Evolutionary conservation across 2,329 filamentous ascomycete species (phyloP).

Genomic region (Drechslera avenae): DNA sequence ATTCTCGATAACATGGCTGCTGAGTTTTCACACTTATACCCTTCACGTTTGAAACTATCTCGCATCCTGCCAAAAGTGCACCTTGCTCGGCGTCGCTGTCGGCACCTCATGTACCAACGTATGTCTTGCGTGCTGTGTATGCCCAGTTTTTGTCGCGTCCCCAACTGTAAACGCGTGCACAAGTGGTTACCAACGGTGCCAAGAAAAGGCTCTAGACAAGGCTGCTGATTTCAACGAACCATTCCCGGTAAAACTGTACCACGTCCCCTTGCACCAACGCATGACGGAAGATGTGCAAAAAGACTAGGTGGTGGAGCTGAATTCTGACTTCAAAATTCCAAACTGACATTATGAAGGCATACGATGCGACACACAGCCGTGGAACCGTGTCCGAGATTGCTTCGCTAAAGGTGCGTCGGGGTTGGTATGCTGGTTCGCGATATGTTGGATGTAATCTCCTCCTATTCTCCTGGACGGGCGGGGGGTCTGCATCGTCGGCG

Average conservation of each 20-base stretch:
- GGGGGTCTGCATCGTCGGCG: neutral
- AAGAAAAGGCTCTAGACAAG: neutral
- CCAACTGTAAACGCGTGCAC: too few species aligned
- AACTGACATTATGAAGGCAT: neutral
- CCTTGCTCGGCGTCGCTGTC: too few species aligned
- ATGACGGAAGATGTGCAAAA: neutral
- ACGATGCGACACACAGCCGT: neutral
- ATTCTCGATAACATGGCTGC: too few species aligned
- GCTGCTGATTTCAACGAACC: neutral
- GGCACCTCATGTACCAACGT: too few species aligned
- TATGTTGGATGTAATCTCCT: neutral
- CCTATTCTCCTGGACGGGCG: neutral
- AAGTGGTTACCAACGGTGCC: too few species aligned
- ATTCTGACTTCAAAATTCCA: neutral
- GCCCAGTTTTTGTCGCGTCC: too few species aligned
- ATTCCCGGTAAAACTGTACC: neutral
- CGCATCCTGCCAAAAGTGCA: too few species aligned
- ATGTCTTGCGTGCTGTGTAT: too few species aligned
- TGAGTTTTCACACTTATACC: too few species aligned
- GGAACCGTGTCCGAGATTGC: neutral
- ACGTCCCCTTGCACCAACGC: neutral
- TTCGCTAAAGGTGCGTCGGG: conserved; percentile 1
- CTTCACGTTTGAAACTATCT: too few species aligned
- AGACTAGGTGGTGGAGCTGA: neutral
- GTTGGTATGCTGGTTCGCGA: neutral